Evolutionary conservation across 495 filamentous ascomycete species (phyloP).

Genomic region (Lepraria neglecta): DNA sequence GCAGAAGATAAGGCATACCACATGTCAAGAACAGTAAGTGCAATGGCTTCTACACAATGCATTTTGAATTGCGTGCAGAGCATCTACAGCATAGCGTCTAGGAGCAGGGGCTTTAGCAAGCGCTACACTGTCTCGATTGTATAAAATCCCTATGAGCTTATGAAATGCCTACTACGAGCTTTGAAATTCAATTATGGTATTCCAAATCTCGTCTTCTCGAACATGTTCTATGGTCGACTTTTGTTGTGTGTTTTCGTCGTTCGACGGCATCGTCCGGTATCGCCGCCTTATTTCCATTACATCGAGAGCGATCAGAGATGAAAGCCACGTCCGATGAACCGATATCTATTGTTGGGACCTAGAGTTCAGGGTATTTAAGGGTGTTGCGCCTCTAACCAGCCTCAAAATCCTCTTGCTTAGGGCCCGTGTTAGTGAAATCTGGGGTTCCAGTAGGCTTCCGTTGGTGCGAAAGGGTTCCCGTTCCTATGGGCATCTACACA

Average conservation of each 20-base stretch:
- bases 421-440: slow-evolving; percentile 8
- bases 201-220: neutral
- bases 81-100: neutral
- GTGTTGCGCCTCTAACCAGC: slow-evolving; percentile 2
- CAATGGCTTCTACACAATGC: neutral
- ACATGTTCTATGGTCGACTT: neutral
- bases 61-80: neutral
- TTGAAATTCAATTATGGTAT: neutral
- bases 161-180: neutral
- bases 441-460: slow-evolving; percentile 6
- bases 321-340: neutral
- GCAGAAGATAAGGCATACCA: slow-evolving; percentile 18
- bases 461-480: slow-evolving; percentile 7
- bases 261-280: neutral
- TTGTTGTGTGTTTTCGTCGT: neutral
- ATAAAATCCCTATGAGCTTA: neutral
- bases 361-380: neutral
- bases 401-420: neutral
- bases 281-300: neutral
- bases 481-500: neutral
- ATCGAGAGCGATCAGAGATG: neutral
- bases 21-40: neutral
- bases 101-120: neutral
- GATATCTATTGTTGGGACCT: slow-evolving; percentile 7
- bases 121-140: neutral